phyloP scores from a whole-genome alignment of 2,329 filamentous ascomycete species.

The Diaporthe helianthi region DNA sequence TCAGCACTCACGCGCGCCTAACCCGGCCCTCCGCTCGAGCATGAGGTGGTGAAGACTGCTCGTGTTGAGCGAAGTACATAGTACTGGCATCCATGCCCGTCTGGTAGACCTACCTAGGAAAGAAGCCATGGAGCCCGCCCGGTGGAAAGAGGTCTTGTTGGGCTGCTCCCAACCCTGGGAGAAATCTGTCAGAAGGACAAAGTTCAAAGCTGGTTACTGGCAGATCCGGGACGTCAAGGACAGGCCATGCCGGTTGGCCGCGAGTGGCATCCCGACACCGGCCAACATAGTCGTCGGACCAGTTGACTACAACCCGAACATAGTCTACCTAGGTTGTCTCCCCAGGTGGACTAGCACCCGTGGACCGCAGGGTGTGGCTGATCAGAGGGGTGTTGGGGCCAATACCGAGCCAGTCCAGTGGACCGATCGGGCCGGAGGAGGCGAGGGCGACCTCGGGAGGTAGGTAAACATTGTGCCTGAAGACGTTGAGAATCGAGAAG shows the following conservation, averaged over 20 bases:
- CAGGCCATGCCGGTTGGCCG: not conserved
- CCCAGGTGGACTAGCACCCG: not conserved
- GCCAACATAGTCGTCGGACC: not conserved
- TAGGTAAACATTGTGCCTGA: not conserved
- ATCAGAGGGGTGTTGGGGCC: not conserved
- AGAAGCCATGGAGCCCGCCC: not conserved
- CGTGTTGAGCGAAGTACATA: not conserved
- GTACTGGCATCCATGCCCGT: not conserved
- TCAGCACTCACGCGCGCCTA: not conserved
- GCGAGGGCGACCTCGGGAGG: no score
- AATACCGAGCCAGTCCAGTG: slow-evolving; percentile 2
- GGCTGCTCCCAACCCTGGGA: no score
- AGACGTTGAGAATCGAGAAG: not conserved
- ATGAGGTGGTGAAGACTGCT: not conserved
- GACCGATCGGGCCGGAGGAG: slow-evolving; percentile 1
- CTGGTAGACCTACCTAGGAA: not conserved
- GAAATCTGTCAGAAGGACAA: not conserved
- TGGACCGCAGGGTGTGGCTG: no score
- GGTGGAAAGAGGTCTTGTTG: not conserved
- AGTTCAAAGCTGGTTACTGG: not conserved
- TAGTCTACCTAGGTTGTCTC: not conserved
- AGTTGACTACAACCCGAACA: slow-evolving; percentile 4
- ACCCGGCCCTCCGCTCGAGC: not conserved
- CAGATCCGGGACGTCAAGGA: not conserved
- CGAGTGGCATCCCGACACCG: slow-evolving; percentile 5